These are phyloP conservation scores for Pittosporum tobira DNA, from an alignment of 129 eudicot species.

Conservation along the genomic window DNA sequence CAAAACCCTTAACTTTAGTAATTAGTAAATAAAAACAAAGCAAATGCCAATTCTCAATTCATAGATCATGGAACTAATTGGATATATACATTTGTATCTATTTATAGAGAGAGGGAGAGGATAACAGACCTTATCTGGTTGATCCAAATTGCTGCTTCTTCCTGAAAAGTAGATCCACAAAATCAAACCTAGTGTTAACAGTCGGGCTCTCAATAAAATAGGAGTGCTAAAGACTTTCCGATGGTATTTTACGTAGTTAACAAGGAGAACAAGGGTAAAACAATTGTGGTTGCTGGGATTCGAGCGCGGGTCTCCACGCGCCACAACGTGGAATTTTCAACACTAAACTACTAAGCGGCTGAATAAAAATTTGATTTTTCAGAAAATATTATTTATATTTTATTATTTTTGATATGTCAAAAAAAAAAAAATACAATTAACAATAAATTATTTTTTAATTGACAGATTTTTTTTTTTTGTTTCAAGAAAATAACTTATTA, in stretches of 20 bases:
- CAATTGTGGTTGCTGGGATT: constrained; percentile 98
- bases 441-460: no score
- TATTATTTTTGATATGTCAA: no score
- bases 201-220: no score
- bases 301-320: constrained; percentile 99
- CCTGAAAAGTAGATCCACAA: neutral
- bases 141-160: neutral
- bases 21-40: neutral
- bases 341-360: constrained; percentile 14
- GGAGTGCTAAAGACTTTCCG: no score
- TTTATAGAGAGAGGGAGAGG: neutral
- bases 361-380: no score
- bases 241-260: no score
- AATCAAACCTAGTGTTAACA: no score
- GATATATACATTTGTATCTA: neutral
- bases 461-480: no score
- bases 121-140: neutral
- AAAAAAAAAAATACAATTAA: no score
- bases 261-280: neutral
- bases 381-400: no score
- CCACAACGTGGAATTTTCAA: constrained; percentile 13
- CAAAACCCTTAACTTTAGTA: neutral
- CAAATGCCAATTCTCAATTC: neutral
- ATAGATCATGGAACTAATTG: neutral
- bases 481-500: no score